phyloP scores from a whole-genome alignment of 139 green algal genomes.

The Picochlorum sp. region DNA sequence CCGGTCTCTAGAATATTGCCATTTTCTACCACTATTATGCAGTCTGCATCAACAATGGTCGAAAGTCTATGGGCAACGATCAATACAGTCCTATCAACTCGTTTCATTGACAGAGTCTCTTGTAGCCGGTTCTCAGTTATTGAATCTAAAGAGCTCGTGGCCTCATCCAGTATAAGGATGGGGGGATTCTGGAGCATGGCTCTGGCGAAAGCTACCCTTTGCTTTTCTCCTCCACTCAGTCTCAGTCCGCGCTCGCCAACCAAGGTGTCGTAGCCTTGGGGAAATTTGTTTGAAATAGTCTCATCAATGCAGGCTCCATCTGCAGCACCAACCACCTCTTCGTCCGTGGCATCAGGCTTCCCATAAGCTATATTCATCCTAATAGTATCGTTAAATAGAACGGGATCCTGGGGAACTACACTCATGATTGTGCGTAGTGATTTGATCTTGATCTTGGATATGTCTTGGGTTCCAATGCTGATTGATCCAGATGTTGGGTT shows the following conservation, averaged over 20 bases:
- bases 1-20: conserved; percentile 1
- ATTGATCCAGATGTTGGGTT: conserved; percentile 62
- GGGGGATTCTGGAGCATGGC: conserved; percentile 54
- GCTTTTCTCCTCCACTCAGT: conserved; percentile 67
- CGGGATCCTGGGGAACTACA: conserved; percentile 65
- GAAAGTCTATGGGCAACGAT: conserved; percentile 45
- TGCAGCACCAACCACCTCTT: conserved; percentile 45
- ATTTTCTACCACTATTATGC: conserved; percentile 19
- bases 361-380: conserved; percentile 79
- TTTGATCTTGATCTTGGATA: conserved; percentile 54
- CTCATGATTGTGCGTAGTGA: conserved; percentile 39
- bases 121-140: conserved; percentile 35
- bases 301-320: conserved; percentile 61
- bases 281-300: conserved; percentile 66
- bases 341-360: conserved; percentile 15
- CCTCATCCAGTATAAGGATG: conserved; percentile 78
- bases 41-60: conserved; percentile 40
- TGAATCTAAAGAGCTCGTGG: conserved; percentile 77
- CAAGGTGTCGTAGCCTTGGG: conserved; percentile 15
- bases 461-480: conserved; percentile 59
- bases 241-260: conserved; percentile 33
- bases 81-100: conserved; percentile 28
- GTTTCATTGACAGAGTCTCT: conserved; percentile 21
- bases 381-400: conserved; percentile 94
- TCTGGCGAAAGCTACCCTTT: conserved; percentile 76